Evolutionary conservation across 441 rosid species (phyloP).

Genomic region (Mallotus japonicus): DNA sequence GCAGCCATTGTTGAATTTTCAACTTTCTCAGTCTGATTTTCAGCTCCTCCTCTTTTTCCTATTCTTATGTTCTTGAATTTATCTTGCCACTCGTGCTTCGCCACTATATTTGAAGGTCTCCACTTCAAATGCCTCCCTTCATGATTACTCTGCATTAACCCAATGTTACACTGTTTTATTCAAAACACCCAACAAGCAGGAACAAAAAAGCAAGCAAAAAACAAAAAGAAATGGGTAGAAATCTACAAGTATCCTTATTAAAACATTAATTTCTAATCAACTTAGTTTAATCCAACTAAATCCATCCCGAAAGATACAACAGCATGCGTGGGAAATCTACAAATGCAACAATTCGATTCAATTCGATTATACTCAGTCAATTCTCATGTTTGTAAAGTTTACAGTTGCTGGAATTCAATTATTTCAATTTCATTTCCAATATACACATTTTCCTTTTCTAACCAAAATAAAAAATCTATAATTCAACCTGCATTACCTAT

Average conservation of each 20-base stretch:
- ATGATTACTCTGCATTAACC: constrained; percentile 43
- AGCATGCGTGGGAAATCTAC: too few relatives aligned
- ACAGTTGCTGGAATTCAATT: too few relatives aligned
- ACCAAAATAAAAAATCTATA: too few relatives aligned
- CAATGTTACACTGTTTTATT: background rate
- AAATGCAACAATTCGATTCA: too few relatives aligned
- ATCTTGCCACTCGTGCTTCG: constrained; percentile 86
- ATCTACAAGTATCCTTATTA: background rate
- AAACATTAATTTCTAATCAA: background rate
- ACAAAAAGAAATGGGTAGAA: background rate
- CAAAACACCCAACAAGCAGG: background rate
- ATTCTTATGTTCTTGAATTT: constrained; percentile 59
- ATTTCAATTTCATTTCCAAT: too few relatives aligned
- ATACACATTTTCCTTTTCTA: too few relatives aligned
- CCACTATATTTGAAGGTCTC: constrained; percentile 55
- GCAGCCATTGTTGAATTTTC: constrained; percentile 65
- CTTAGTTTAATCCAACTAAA: background rate
- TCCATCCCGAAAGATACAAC: background rate
- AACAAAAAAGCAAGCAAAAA: background rate
- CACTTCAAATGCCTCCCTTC: constrained; percentile 61
- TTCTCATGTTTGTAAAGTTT: too few relatives aligned
- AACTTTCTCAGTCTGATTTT: constrained; percentile 48
- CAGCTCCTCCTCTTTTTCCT: constrained; percentile 72
- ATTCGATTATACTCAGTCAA: too few relatives aligned
- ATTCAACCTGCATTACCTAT: background rate